Evolutionary conservation across 2,329 filamentous ascomycete genomes (phyloP).

Genomic region (Aspergillus sp.): DNA sequence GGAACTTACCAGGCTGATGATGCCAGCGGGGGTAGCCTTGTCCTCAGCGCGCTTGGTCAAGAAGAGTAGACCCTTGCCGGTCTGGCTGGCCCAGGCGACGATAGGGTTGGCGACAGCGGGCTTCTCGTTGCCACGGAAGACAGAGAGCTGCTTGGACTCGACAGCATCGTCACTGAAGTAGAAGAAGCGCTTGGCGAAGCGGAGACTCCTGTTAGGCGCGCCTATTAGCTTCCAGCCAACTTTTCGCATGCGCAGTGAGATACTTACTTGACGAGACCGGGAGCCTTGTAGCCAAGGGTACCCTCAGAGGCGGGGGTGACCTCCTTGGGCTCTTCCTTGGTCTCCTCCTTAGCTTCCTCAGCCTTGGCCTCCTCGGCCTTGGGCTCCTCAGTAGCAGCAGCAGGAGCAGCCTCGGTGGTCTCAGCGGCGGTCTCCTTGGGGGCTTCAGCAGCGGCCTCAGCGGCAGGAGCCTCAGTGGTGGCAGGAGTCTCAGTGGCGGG

Average conservation of each 20-base stretch:
- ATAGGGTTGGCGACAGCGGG: conserved; percentile 72
- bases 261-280: conserved; percentile 84
- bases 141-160: conserved; percentile 69
- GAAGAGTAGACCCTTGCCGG: conserved; percentile 92
- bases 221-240: not conserved
- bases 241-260: not conserved
- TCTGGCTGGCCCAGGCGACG: conserved; percentile 86
- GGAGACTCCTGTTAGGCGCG: conserved; percentile 65
- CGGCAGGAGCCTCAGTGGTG: conserved; percentile 40
- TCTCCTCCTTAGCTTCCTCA: conserved; percentile 43
- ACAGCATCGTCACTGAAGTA: conserved; percentile 75
- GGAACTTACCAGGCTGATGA: conserved; percentile 76
- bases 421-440: conserved; percentile 34
- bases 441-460: conserved; percentile 27
- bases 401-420: conserved; percentile 36
- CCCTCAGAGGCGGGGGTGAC: conserved; percentile 77
- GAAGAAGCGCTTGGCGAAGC: conserved; percentile 92
- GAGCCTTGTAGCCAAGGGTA: conserved; percentile 83
- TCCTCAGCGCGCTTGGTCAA: conserved; percentile 80
- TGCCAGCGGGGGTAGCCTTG: conserved; percentile 75
- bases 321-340: conserved; percentile 33
- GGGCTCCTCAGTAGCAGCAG: conserved; percentile 35
- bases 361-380: conserved; percentile 38
- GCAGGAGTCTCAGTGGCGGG: conserved; percentile 37
- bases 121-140: conserved; percentile 89